Evolutionary conservation across 805 yeast genomes (phyloP).

Genomic region (Candida jianshihensis): DNA sequence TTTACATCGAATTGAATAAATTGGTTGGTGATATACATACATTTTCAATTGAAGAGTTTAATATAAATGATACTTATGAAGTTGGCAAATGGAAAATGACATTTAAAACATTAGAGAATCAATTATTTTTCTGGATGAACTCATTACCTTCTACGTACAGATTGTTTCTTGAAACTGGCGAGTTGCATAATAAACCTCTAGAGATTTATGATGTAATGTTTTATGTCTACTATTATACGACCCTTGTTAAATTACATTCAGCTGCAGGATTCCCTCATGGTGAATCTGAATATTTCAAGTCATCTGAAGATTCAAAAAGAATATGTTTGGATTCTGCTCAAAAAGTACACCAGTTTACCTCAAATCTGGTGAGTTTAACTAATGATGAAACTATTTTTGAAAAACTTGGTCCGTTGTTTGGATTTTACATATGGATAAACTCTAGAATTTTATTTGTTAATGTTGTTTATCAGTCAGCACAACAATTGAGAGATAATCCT

Average conservation of each 20-base stretch:
- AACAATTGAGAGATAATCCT: constrained; percentile 1
- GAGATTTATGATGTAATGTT: constrained; percentile 15
- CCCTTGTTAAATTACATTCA: constrained; percentile 18
- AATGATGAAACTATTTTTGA: constrained; percentile 13
- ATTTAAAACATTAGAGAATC: constrained; percentile 14
- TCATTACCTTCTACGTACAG: constrained; percentile 12
- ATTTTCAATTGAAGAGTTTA: constrained; percentile 15
- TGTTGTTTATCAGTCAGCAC: constrained; percentile 10
- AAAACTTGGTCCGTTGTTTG: constrained; percentile 26
- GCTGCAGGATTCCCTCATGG: constrained; percentile 19
- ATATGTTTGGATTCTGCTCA: constrained; percentile 17
- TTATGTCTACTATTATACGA: constrained; percentile 16
- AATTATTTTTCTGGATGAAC: constrained; percentile 14
- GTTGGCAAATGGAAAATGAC: constrained; percentile 14
- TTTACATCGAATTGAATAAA: constrained; percentile 16
- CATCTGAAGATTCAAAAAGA: constrained; percentile 16
- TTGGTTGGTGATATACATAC: constrained; percentile 19
- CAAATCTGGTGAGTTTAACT: constrained; percentile 3
- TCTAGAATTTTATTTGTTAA: constrained; percentile 27
- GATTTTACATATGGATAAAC: constrained; percentile 27
- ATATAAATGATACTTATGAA: constrained; percentile 11
- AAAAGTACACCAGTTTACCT: constrained; percentile 13
- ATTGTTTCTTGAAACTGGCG: constrained; percentile 10
- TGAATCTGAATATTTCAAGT: constrained; percentile 16
- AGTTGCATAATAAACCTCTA: background rate